Base-by-base conservation (phyloP, 805 yeast genomes). In the Wickerhamomyces bisporus region DNA sequence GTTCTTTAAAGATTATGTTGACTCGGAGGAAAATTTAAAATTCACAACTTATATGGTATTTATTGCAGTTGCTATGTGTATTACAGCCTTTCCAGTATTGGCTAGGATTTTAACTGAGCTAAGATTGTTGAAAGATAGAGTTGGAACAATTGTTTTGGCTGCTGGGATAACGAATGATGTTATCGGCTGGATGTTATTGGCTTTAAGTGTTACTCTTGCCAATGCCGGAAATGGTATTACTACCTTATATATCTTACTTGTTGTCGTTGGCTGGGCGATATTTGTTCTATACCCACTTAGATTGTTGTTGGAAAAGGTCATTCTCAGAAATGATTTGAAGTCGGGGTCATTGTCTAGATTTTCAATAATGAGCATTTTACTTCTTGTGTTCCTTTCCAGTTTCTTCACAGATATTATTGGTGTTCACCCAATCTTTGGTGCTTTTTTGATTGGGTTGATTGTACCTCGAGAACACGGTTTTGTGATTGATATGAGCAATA, bases 371-470 rank as follows among this genome's bases (percentile, higher is more conserved):
- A 53, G 71, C 24, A 73, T 82, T 24, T 48, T 85, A 38, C 46
- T 76, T 8, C 53, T 77, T 39, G 79, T 78, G 45, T 74, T 85
- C 42, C 57, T 72, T 4, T 81, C 89, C 4, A 77, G 93, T 2
- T 85, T 84, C 59, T 82, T 76, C 55, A 85, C 94, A 2, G 89
- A 83, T 55, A 81, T 85, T 40, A 81, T 85, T 44, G 95, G 94
- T 5, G 91, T 83, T 10, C 94, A 85, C 59, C 84, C 93, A 0
- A 85, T 85, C 48, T 85, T 85, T 60, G 95, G 94, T 30, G 93
- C 91, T 0, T 86, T 85, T 52, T 70, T 85, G 60, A 77, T 79
- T 11, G 95, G 95, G 5, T 64, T 81, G 24, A 74, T 85, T 36
- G 73, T 84, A 6, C 94, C 94, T 8, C 68, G 91, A 49, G 88